Conservation (phyloP, 495 filamentous ascomycete species). For the Trichoderma asperelloides region DNA sequence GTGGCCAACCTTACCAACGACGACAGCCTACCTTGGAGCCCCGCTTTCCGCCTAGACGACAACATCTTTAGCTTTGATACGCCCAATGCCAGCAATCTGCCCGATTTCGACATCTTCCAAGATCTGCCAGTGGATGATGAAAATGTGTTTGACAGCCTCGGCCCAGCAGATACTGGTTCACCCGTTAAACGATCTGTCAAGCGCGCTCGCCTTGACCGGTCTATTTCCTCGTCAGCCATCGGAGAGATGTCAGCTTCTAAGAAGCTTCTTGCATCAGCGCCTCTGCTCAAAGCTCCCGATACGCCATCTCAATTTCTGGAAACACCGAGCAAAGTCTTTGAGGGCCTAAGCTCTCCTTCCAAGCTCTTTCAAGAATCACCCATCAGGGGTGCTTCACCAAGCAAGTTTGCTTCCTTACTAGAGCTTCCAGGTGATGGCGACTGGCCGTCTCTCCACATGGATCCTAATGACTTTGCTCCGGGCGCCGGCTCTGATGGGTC, state of each 20-base stretch:
- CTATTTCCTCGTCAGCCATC: constrained; percentile 51
- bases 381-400: constrained; percentile 37
- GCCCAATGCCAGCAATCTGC: constrained; percentile 39
- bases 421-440: constrained; percentile 40
- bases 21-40: constrained; percentile 63
- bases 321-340: constrained; percentile 47
- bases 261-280: constrained; percentile 36
- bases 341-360: constrained; percentile 34
- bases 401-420: constrained; percentile 35
- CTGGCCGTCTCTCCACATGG: constrained; percentile 42
- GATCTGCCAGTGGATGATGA: constrained; percentile 44
- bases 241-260: constrained; percentile 50
- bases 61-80: constrained; percentile 34
- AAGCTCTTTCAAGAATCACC: constrained; percentile 43
- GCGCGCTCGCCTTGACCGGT: constrained; percentile 50
- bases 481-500: not conserved
- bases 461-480: constrained; percentile 49
- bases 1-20: constrained; percentile 49
- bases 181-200: constrained; percentile 67
- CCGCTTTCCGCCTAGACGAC: constrained; percentile 57
- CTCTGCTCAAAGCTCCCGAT: constrained; percentile 35
- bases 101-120: constrained; percentile 64
- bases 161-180: constrained; percentile 53
- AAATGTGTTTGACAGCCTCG: constrained; percentile 27
- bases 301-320: constrained; percentile 33